Percentiles rank a stretch among this genome's conserved stretches.
Evolutionary conservation across 805 yeast genomes (phyloP).

Genomic region (Kurtzmaniella cleridarum): DNA sequence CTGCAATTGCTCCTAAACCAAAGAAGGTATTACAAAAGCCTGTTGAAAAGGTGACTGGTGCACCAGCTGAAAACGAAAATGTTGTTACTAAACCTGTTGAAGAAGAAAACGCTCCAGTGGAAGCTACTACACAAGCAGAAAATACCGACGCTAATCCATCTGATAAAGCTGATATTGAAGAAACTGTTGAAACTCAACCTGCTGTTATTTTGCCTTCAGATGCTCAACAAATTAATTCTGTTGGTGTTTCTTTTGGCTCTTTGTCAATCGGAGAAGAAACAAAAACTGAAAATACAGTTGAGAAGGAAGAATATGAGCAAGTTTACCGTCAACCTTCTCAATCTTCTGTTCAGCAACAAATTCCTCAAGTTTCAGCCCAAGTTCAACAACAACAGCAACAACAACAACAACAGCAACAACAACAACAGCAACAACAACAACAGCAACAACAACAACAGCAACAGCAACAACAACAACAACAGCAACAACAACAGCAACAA

Average conservation of each 20-base stretch:
- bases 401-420: constrained; percentile 18
- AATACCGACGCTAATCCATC: constrained; percentile 49
- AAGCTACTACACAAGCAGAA: constrained; percentile 63
- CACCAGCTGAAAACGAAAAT: constrained; percentile 16
- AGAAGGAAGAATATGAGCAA: constrained; percentile 9
- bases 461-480: constrained; percentile 9
- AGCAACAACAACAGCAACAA: constrained; percentile 6
- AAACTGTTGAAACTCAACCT: constrained; percentile 17
- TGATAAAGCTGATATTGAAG: constrained; percentile 32
- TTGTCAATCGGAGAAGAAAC: constrained; percentile 41
- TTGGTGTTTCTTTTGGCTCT: constrained; percentile 63
- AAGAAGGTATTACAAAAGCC: constrained; percentile 36
- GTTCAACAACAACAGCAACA: constrained; percentile 16
- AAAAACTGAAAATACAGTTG: constrained; percentile 14
- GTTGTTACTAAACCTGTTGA: constrained; percentile 15
- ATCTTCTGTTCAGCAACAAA: neutral
- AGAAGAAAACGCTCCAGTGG: constrained; percentile 12
- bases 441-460: constrained; percentile 9
- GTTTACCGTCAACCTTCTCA: constrained; percentile 5
- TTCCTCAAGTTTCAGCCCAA: constrained; percentile 5
- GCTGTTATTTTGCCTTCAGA: constrained; percentile 50
- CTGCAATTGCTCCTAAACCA: constrained; percentile 50
- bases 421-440: constrained; percentile 17
- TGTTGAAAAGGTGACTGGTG: constrained; percentile 8
- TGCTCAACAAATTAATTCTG: constrained; percentile 40